Base-by-base conservation (phyloP, 345 rosid genomes). In the Dimocarpus longan region DNA sequence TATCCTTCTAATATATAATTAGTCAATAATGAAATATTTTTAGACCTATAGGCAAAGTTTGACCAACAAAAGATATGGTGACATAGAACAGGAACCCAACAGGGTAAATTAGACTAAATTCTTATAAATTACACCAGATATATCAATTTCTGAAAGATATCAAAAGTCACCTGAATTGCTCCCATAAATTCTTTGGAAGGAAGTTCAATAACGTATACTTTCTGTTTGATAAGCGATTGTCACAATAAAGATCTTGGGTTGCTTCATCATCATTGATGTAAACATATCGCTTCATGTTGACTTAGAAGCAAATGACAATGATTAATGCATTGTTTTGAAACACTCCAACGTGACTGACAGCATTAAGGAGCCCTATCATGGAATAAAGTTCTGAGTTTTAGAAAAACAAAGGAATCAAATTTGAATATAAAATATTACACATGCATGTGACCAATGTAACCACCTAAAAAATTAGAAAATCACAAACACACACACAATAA, bases 151-250 rank as follows among this genome's bases (percentile, higher is more conserved):
- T 16, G 59, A 54, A 54, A 62, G 57, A 64, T 15, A 46, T 52
- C 57, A 73, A 73, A 43, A 57, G 37, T 74, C 71, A 94, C 99
- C 99, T 94, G 87, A 96, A 96, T 83, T 94, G 99, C 90, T 96
- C 99, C 91, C 87, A 86, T 71, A 97, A 82, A 82, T 94, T 97
- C 79, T 97, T 97, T 0, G 98, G 98, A 80, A 97, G 89, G 79
- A 97, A 97, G 82, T 94, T 97, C 90, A 89, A 77, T 46, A 93
- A 26, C 2, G 97, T 97, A 73, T 97, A 94, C 82, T 97, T 97
- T 79, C 94, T 85, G 85, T 97, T 97, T 40, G 98, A 97, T 62
- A 97, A 85, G 48, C 91, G 95, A 80, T 97, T 97, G 79, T 90
- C 98, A 59, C 97, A 85, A 88, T 87, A 93, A 70, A 91, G 85